These are phyloP conservation scores for Tulasnella sp. DNA, from an alignment of 768 basidiomycete genomes.

Conservation along the genomic window DNA sequence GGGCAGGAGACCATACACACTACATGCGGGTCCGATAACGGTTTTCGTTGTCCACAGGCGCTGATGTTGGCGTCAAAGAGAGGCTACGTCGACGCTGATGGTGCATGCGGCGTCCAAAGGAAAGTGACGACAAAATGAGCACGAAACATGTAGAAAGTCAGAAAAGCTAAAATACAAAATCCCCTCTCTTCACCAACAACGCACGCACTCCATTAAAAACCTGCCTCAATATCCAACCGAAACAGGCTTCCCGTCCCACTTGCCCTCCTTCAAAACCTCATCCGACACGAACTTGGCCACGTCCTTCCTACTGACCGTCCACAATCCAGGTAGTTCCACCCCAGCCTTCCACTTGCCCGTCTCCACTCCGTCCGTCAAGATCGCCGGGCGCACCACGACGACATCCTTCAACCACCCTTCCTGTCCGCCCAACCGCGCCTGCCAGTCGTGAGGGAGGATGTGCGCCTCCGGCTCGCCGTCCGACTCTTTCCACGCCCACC, in stretches of 20 bases:
- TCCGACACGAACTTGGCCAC: constrained; percentile 4
- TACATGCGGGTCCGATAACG: too few species aligned
- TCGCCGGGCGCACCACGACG: neutral
- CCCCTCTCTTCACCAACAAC: too few species aligned
- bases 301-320: neutral
- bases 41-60: too few species aligned
- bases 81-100: too few species aligned
- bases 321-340: neutral
- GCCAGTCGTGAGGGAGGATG: neutral
- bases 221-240: neutral
- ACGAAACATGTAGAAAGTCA: too few species aligned
- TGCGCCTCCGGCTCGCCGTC: neutral
- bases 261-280: neutral
- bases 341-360: neutral
- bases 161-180: too few species aligned
- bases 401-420: neutral
- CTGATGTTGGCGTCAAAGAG: too few species aligned
- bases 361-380: neutral
- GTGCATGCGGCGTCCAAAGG: too few species aligned
- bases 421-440: neutral
- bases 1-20: too few species aligned
- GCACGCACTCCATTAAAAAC: too few species aligned
- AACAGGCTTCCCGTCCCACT: neutral
- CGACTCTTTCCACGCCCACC: neutral
- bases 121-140: too few species aligned